Conservation (phyloP, 768 basidiomycete genomes). For the Tulasnella calospora region DNA sequence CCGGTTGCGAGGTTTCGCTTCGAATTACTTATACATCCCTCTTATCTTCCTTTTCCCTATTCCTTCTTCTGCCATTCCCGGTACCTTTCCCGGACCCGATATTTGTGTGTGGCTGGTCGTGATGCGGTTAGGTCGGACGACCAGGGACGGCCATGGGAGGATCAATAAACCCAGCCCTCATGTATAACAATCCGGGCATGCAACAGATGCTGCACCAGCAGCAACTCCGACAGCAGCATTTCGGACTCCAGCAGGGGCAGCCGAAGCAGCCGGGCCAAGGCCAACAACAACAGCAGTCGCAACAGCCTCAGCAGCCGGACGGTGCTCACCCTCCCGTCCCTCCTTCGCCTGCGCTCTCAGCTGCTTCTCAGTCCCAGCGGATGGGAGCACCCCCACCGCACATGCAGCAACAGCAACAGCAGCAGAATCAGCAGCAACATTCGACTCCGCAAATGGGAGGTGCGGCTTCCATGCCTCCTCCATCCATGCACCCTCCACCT, state of each 20-base stretch:
- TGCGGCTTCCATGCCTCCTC: conserved; percentile 21
- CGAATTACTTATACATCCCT: background rate
- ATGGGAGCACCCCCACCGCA: background rate
- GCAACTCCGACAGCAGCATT: conserved; percentile 23
- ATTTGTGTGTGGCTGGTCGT: background rate
- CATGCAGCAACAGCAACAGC: conserved; percentile 7
- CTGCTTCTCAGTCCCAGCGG: background rate
- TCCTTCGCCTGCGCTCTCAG: conserved; percentile 24
- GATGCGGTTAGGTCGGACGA: conserved; percentile 1
- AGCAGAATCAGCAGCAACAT: background rate
- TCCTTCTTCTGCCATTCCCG: background rate
- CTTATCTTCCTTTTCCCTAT: background rate
- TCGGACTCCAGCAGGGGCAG: conserved; percentile 21
- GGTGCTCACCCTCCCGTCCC: conserved; percentile 2
- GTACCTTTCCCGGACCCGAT: background rate
- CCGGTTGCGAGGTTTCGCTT: background rate
- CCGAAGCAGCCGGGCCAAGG: conserved; percentile 12
- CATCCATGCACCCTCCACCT: conserved; percentile 13
- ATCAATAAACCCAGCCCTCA: conserved; percentile 11
- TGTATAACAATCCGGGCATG: conserved; percentile 20
- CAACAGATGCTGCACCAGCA: conserved; percentile 24
- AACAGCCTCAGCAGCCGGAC: background rate
- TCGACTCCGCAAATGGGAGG: conserved; percentile 14
- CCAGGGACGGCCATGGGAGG: conserved; percentile 15
- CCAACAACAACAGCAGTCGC: conserved; percentile 16